Evolutionary conservation across 768 basidiomycete species (phyloP).

Genomic region (Crepidotus variabilis): DNA sequence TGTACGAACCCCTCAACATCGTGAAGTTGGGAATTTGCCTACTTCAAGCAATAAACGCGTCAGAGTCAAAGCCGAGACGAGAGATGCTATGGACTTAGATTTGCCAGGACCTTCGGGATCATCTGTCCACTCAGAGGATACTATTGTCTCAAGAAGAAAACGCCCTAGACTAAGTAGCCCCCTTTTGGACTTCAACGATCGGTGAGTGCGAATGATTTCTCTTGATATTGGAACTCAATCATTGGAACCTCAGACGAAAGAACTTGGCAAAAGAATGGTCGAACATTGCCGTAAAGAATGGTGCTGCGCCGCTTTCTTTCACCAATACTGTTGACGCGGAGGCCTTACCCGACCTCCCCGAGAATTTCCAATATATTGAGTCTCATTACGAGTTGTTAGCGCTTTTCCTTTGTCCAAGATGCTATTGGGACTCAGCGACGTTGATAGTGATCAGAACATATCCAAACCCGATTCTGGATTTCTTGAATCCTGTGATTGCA

Average conservation of each 20-base stretch:
- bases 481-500: too few species aligned
- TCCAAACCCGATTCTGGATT: too few species aligned
- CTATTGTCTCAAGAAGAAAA: not conserved
- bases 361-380: conserved; percentile 51
- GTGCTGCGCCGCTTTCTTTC: conserved; percentile 32
- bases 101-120: not conserved
- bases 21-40: too few species aligned
- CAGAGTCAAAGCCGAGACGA: not conserved
- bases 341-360: conserved; percentile 37
- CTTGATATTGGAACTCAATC: too few species aligned
- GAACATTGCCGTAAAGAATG: conserved; percentile 15
- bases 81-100: not conserved
- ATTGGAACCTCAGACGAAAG: conserved; percentile 15
- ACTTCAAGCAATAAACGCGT: too few species aligned
- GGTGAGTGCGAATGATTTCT: too few species aligned
- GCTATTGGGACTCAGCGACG: not conserved
- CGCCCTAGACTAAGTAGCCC: not conserved
- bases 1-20: too few species aligned
- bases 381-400: conserved; percentile 46
- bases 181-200: not conserved
- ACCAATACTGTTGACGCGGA: conserved; percentile 40
- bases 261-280: conserved; percentile 33
- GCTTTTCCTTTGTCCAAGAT: not conserved
- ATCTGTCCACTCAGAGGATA: not conserved
- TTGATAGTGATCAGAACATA: not conserved